Percentiles rank a stretch among this genome's conserved stretches.
Conservation (phyloP, 2,329 filamentous ascomycete genomes). For the Hypoxylon sp. region DNA sequence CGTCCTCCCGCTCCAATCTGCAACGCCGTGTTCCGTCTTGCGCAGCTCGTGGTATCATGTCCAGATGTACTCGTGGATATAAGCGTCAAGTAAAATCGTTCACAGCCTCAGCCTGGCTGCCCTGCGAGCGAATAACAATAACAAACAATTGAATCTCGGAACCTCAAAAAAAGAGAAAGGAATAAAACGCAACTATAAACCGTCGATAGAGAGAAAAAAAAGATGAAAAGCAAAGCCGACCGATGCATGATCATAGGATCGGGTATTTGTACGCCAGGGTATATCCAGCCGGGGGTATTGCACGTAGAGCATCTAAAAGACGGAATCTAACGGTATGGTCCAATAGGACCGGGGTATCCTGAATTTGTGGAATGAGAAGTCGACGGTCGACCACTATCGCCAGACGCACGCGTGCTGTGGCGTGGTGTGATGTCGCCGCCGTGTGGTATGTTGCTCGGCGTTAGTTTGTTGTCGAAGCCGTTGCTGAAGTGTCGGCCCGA, state of each 20-base stretch:
- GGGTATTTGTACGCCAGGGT: constrained; percentile 74
- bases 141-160: constrained; percentile 27
- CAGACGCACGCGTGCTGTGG: constrained; percentile 86
- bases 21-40: constrained; percentile 53
- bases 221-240: constrained; percentile 61
- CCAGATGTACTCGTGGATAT: constrained; percentile 54
- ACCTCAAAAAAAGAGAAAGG: constrained; percentile 43
- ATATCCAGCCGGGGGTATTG: constrained; percentile 75
- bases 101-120: constrained; percentile 48
- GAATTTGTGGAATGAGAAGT: constrained; percentile 96
- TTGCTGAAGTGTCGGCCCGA: constrained; percentile 74
- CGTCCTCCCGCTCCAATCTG: constrained; percentile 53
- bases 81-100: constrained; percentile 53
- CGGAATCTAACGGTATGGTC: constrained; percentile 86
- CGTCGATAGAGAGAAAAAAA: constrained; percentile 48
- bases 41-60: constrained; percentile 57
- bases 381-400: constrained; percentile 91
- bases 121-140: constrained; percentile 46
- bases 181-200: constrained; percentile 48
- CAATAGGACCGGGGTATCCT: constrained; percentile 94
- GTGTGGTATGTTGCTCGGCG: constrained; percentile 71
- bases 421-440: constrained; percentile 87
- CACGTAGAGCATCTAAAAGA: constrained; percentile 65
- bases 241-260: constrained; percentile 61
- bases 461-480: constrained; percentile 74